Base-by-base conservation (phyloP, 208 protist genomes). In the Endotrypanum monterogeii region DNA sequence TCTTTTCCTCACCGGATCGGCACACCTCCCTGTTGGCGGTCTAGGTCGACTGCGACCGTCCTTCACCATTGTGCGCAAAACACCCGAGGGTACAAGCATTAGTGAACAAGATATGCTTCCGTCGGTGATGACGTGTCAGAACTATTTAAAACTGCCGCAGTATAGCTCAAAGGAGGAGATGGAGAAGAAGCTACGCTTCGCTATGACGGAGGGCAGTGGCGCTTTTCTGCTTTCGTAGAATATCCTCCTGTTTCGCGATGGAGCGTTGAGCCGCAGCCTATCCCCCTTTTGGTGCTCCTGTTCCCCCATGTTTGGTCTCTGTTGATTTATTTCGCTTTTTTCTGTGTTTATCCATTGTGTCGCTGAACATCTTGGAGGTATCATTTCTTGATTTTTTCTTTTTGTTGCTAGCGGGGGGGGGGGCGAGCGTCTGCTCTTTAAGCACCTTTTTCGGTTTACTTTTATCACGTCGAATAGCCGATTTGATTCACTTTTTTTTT, bases 91-190 rank as follows among this genome's bases (percentile, higher is more conserved):
- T n/a, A 50, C 76, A 2, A 67, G 62, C 14, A 71, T 92, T 1
- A 84, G 83, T 28, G 92, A 96, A 58, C 71, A 80, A 32, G 88
- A 97, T 30, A 84, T 90, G 73, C 86, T 98, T 20, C 95, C 94
- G 2, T 94, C 86, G 3, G 94, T 92, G 28, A 98, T 98, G 95
- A 98, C 95, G 32, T 98, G 95, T 66, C 92, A 97, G 67, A 98
- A 98, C 79, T 98, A 97, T 67, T 73, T 98, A 55, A 98, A 98
- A 77, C 85, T 98, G 16, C 95, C 95, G 1, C 89, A 90, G n/a
- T 97, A 96, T 68, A 77, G 89, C 12, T 89, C 67, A 6, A 92
- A 94, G 70, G 78, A 93, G 63, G 83, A 92, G 56, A 93, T 98
- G 91, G 88, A 91, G 55, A 70, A 75, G 44, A 97, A 98, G 78